Evolutionary conservation across 2,329 filamentous ascomycete species (phyloP).

Genomic region (Colletotrichum spaethianum): DNA sequence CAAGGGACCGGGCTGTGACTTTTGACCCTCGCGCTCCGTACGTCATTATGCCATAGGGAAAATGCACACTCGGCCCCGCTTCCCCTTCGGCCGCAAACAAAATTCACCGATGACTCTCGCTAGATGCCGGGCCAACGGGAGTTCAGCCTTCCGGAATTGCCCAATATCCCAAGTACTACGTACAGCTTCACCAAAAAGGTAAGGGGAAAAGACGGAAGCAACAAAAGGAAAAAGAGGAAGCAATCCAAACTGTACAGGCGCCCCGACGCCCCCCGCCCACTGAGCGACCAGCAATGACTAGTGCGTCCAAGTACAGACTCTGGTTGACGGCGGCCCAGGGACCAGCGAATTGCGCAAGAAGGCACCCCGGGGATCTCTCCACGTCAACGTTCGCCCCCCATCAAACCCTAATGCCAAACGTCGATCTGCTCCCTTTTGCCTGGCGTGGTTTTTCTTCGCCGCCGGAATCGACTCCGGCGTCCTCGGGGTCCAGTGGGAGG

Average conservation of each 20-base stretch:
- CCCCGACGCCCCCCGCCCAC: too few species aligned
- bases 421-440: neutral
- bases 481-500: constrained; percentile 11
- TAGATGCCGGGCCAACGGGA: constrained; percentile 12
- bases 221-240: neutral
- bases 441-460: neutral
- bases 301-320: neutral
- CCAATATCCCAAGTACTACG: neutral
- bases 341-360: neutral
- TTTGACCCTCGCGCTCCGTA: neutral
- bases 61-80: constrained; percentile 25
- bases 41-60: constrained; percentile 24
- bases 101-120: constrained; percentile 10
- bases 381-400: neutral
- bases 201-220: too few species aligned
- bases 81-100: constrained; percentile 17
- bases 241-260: neutral
- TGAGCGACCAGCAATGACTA: neutral
- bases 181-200: neutral
- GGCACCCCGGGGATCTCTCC: neutral
- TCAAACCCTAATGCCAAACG: constrained; percentile 1
- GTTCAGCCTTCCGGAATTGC: neutral
- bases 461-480: constrained; percentile 22
- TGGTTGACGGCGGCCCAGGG: neutral
- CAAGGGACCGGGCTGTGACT: neutral